Percentiles rank a stretch among this genome's conserved stretches.
Conservation (phyloP, 169 alveolate genomes). For the Condylostoma magnum region DNA sequence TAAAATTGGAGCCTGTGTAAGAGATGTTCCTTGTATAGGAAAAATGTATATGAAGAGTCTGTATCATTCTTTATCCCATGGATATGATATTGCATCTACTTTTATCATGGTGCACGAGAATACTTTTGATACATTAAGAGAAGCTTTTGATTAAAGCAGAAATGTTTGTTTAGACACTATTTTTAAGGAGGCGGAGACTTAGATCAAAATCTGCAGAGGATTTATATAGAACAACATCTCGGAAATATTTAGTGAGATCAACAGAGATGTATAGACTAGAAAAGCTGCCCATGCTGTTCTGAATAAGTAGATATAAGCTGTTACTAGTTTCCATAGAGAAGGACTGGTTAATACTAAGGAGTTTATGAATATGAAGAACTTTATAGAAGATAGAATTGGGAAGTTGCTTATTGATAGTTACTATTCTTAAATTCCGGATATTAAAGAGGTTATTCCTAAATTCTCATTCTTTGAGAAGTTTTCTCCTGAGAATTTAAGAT, state of each 20-base stretch:
- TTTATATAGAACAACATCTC: neutral
- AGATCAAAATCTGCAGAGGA: slow-evolving; percentile 12
- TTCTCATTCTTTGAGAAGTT: neutral
- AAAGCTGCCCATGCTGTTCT: slow-evolving; percentile 6
- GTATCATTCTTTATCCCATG: neutral
- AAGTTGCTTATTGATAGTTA: slow-evolving; percentile 5
- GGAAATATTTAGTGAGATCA: slow-evolving; percentile 17
- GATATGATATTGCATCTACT: slow-evolving; percentile 25
- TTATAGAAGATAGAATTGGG: slow-evolving; percentile 6
- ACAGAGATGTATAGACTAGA: neutral
- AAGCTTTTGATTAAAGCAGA: neutral
- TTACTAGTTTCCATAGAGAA: neutral
- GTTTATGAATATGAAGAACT: neutral
- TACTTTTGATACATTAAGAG: slow-evolving; percentile 9
- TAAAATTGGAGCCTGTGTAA: neutral
- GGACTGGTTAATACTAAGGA: slow-evolving; percentile 26
- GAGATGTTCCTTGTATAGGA: slow-evolving; percentile 3
- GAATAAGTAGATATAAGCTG: slow-evolving; percentile 8
- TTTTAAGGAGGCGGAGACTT: neutral
- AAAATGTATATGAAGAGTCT: neutral
- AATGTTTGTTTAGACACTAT: neutral
- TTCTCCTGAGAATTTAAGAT: neutral
- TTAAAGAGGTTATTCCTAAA: neutral
- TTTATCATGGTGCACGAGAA: slow-evolving; percentile 20
- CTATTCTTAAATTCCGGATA: neutral